These are phyloP conservation scores for Geotrichum reessii DNA, from an alignment of 1,139 yeast genomes.

Conservation along the genomic window DNA sequence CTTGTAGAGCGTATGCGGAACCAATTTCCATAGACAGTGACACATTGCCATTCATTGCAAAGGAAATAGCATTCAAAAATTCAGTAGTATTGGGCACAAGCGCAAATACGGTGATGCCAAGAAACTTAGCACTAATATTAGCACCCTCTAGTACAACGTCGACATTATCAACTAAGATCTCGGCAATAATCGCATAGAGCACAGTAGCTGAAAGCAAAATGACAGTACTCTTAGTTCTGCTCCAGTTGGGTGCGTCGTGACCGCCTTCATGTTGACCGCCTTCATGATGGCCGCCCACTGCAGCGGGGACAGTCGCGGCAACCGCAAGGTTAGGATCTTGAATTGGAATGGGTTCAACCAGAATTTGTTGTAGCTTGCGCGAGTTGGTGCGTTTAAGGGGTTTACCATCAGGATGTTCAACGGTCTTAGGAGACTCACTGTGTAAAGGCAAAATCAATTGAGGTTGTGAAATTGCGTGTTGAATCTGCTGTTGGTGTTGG, in stretches of 20 bases:
- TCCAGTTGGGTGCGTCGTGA: constrained; percentile 98
- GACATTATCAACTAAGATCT: constrained; percentile 87
- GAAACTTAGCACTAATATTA: constrained; percentile 80
- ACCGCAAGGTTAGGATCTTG: background rate
- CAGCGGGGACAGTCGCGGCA: constrained; percentile 4
- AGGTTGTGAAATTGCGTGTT: background rate
- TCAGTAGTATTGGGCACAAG: constrained; percentile 96
- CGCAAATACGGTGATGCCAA: constrained; percentile 93
- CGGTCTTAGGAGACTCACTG: constrained; percentile 3
- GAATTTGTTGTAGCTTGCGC: background rate
- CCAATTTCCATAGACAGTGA: constrained; percentile 94
- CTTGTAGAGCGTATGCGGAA: constrained; percentile 94
- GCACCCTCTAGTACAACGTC: constrained; percentile 78
- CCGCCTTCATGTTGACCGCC: constrained; percentile 46
- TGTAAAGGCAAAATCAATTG: constrained; percentile 1
- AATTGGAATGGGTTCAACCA: background rate
- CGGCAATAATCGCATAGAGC: constrained; percentile 88
- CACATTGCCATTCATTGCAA: constrained; percentile 93
- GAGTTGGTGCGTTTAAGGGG: background rate
- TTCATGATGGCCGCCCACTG: constrained; percentile 27
- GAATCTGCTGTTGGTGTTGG: background rate
- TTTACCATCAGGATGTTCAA: background rate
- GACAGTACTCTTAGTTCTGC: constrained; percentile 75
- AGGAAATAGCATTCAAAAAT: constrained; percentile 91
- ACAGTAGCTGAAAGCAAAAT: constrained; percentile 80